phyloP scores from a whole-genome alignment of 108 stramenopile genomes.

The Skeletonema costatum region DNA sequence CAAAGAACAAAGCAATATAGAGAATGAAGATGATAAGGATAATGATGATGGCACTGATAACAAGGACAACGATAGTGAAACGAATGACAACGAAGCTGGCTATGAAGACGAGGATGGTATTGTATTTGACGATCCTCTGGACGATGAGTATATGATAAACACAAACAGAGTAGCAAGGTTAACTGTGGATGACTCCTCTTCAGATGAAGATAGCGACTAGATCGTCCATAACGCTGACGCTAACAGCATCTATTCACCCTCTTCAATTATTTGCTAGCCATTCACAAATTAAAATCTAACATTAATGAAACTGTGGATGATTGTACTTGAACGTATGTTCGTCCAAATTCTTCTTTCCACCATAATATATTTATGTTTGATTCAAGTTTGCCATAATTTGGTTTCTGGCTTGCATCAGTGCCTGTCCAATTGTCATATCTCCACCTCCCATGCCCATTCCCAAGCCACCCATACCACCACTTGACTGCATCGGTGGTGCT shows the following conservation, averaged over 20 bases:
- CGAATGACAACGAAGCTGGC: constrained; percentile 44
- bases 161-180: constrained; percentile 72
- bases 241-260: not conserved
- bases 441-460: constrained; percentile 56
- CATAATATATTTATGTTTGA: constrained; percentile 14
- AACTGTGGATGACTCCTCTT: constrained; percentile 60
- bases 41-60: constrained; percentile 49
- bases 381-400: constrained; percentile 69
- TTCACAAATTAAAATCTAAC: constrained; percentile 4
- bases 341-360: not conserved
- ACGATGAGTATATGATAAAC: constrained; percentile 65
- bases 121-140: constrained; percentile 52
- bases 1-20: not conserved
- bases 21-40: not conserved
- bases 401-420: constrained; percentile 79
- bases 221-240: not conserved
- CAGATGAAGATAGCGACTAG: constrained; percentile 36
- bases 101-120: constrained; percentile 32
- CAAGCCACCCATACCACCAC: constrained; percentile 28
- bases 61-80: constrained; percentile 23
- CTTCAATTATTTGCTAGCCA: not conserved
- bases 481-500: constrained; percentile 29
- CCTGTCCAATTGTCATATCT: constrained; percentile 88
- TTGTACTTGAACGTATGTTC: not conserved
- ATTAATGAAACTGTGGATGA: not conserved